phyloP scores from a whole-genome alignment of 2,329 filamentous ascomycete genomes.

The Venturia nashicola region DNA sequence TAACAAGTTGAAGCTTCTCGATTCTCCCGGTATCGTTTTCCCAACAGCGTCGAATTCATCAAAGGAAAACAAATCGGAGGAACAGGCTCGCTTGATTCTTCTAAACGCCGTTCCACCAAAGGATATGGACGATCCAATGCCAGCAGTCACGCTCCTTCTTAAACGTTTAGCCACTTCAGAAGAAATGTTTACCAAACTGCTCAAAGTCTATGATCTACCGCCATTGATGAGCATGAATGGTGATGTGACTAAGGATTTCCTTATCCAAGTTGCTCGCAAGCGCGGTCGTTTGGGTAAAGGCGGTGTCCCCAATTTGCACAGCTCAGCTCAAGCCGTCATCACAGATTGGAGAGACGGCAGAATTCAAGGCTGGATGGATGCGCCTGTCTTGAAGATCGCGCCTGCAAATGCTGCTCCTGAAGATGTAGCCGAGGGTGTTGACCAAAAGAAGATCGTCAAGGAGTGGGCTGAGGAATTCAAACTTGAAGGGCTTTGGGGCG shows the following conservation, averaged over 20 bases:
- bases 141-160: conserved; percentile 75
- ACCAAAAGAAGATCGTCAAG: conserved; percentile 74
- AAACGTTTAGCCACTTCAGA: conserved; percentile 63
- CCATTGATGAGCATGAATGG: conserved; percentile 57
- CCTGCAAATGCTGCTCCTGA: conserved; percentile 25
- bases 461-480: conserved; percentile 94
- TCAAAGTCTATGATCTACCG: conserved; percentile 73
- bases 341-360: conserved; percentile 95
- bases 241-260: conserved; percentile 77
- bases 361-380: conserved; percentile 82
- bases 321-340: conserved; percentile 84
- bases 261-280: conserved; percentile 90
- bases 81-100: conserved; percentile 70
- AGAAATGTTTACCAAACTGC: conserved; percentile 65
- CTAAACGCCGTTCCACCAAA: conserved; percentile 88
- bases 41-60: conserved; percentile 45
- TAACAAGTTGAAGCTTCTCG: conserved; percentile 83
- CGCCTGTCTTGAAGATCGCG: conserved; percentile 55
- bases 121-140: conserved; percentile 85
- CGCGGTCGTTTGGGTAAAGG: conserved; percentile 78
- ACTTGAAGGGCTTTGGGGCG: conserved; percentile 82
- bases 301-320: conserved; percentile 76
- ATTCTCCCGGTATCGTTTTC: conserved; percentile 92
- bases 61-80: conserved; percentile 48
- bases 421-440: conserved; percentile 33